A percentile compares a stretch with the other conserved stretches of the same genome.
phyloP scores from a whole-genome alignment of 164 flowering plant genomes.

The Vitis rotundifolia region DNA sequence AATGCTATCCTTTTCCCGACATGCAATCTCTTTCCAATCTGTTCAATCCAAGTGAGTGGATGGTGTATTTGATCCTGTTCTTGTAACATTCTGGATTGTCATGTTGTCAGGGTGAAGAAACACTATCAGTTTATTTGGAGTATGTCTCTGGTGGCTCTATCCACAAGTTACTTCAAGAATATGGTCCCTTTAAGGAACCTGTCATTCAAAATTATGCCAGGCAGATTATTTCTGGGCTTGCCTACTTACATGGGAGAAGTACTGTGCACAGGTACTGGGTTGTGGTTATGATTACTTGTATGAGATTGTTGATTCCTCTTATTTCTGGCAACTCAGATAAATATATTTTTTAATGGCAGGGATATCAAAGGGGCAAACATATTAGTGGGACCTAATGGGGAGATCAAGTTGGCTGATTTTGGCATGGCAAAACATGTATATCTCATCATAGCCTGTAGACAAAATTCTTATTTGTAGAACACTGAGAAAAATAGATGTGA shows the following conservation, averaged over 20 bases:
- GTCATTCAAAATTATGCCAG: conserved; percentile 76
- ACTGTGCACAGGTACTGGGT: conserved; percentile 62
- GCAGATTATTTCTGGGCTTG: conserved; percentile 66
- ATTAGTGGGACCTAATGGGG: conserved; percentile 75
- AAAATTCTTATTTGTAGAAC: not conserved
- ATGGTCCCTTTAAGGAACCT: conserved; percentile 71
- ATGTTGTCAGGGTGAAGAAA: conserved; percentile 51
- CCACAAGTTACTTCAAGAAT: conserved; percentile 69
- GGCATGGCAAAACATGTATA: conserved; percentile 89
- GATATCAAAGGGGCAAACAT: conserved; percentile 84
- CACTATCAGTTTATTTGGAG: conserved; percentile 75
- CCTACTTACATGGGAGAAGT: conserved; percentile 67
- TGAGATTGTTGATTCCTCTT: not conserved
- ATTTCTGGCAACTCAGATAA: not conserved
- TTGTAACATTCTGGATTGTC: conserved; percentile 1
- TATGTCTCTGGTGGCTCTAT: conserved; percentile 83
- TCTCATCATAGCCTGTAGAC: conserved; percentile 5
- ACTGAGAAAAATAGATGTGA: not conserved
- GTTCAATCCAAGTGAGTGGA: not conserved
- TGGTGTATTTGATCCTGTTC: not conserved
- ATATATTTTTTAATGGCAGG: conserved; percentile 36
- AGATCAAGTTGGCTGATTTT: conserved; percentile 77
- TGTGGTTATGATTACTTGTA: not conserved
- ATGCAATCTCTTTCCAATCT: not conserved
- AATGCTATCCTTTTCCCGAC: not conserved